phyloP scores from a whole-genome alignment of 441 rosid genomes.

The Eutrema salsugineum region DNA sequence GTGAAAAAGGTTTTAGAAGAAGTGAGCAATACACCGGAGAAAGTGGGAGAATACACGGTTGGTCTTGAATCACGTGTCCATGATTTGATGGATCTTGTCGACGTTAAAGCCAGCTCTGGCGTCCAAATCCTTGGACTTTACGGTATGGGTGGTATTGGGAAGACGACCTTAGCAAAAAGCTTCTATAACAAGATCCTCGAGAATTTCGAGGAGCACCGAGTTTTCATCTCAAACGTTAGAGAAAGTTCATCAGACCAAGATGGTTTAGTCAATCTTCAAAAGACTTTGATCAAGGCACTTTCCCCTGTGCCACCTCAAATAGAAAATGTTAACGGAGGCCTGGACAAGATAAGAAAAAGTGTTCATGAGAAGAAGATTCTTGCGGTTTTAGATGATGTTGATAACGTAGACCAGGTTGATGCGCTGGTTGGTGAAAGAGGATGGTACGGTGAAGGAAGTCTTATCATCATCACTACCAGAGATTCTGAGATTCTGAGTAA shows the following conservation, averaged over 20 bases:
- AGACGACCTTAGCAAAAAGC: slow-evolving; percentile 54
- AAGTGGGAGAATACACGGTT: slow-evolving; percentile 37
- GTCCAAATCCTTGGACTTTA: slow-evolving; percentile 39
- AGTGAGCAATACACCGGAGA: slow-evolving; percentile 39
- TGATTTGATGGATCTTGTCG: slow-evolving; percentile 30
- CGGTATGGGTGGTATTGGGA: slow-evolving; percentile 64
- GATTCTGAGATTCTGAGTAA: neutral
- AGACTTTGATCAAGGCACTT: slow-evolving; percentile 28
- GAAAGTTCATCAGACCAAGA: slow-evolving; percentile 31
- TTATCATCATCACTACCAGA: slow-evolving; percentile 29
- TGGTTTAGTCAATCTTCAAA: slow-evolving; percentile 43
- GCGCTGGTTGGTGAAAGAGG: slow-evolving; percentile 22
- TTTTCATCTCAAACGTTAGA: slow-evolving; percentile 44
- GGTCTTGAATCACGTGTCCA: slow-evolving; percentile 45
- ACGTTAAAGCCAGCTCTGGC: slow-evolving; percentile 20
- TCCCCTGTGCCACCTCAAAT: neutral
- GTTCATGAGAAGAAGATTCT: slow-evolving; percentile 28
- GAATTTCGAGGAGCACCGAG: slow-evolving; percentile 28
- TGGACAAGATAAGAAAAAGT: slow-evolving; percentile 2
- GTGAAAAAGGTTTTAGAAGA: slow-evolving; percentile 39
- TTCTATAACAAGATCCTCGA: slow-evolving; percentile 38
- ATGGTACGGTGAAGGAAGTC: slow-evolving; percentile 27
- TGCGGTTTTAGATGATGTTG: slow-evolving; percentile 35
- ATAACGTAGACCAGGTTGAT: neutral
- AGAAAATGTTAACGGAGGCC: slow-evolving; percentile 11